Evolutionary conservation across 1,284 basidiomycete species (phyloP).

Genomic region (Cutaneotrichosporon cavernicola): DNA sequence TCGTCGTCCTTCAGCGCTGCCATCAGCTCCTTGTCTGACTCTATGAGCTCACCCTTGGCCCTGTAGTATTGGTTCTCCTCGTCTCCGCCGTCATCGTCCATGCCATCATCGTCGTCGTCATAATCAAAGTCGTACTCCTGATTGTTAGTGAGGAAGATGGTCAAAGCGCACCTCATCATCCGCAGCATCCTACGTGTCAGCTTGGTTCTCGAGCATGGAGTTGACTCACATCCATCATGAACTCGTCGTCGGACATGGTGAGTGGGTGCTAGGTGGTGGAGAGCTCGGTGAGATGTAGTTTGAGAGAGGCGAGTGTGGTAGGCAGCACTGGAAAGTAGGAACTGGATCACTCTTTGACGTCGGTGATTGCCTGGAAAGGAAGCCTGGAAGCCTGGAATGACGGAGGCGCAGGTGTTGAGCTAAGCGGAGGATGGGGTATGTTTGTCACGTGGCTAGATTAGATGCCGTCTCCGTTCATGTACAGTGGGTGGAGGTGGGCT

Average conservation of each 20-base stretch:
- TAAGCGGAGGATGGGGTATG: background rate
- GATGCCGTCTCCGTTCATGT: background rate
- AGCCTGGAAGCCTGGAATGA: background rate
- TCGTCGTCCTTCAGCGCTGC: conserved; percentile 87
- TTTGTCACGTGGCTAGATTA: background rate
- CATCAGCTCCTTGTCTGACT: conserved; percentile 3
- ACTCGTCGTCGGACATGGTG: conserved; percentile 55
- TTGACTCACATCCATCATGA: conserved; percentile 53
- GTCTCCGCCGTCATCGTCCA: conserved; percentile 72
- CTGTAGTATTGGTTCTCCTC: conserved; percentile 99
- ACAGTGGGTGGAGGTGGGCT: background rate
- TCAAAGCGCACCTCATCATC: conserved; percentile 49
- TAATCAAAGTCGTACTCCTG: conserved; percentile 98
- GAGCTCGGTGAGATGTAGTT: background rate
- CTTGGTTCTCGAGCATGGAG: background rate
- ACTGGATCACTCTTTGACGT: background rate
- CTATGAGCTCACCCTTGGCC: conserved; percentile 73
- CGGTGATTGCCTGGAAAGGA: no score
- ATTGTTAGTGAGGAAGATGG: conserved; percentile 6
- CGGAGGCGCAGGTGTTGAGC: background rate
- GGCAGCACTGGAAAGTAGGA: background rate
- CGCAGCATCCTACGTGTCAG: conserved; percentile 47
- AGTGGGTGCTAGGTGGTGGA: background rate
- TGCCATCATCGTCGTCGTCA: conserved; percentile 71
- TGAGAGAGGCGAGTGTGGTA: background rate